Evolutionary conservation across 225 moss, liverwort and hornwort species (phyloP).

Genomic region (Ulota crispa): DNA sequence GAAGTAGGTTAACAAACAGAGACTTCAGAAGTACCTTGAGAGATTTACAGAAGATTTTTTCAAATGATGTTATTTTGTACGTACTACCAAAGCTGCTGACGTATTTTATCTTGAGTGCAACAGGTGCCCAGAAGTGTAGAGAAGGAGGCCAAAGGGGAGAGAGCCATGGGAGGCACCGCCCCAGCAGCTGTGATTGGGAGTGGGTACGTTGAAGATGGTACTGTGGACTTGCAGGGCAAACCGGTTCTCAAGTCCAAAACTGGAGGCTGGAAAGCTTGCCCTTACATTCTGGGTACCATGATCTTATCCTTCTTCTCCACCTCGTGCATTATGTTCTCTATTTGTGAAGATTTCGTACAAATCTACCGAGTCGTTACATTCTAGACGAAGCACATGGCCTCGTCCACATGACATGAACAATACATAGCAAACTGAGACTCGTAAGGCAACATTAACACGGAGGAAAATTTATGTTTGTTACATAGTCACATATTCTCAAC

Average conservation of each 20-base stretch:
- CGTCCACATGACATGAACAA: not conserved
- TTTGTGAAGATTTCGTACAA: not conserved
- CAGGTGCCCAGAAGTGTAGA: slow-evolving; percentile 19
- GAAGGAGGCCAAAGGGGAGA: slow-evolving; percentile 16
- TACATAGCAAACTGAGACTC: not conserved
- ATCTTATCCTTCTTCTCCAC: not conserved
- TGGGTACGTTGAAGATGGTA: slow-evolving; percentile 66
- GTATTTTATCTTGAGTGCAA: not conserved
- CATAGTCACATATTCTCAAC: too few relatives aligned
- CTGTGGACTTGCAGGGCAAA: slow-evolving; percentile 59
- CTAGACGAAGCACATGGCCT: too few relatives aligned
- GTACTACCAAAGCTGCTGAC: slow-evolving; percentile 8
- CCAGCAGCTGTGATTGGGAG: not conserved
- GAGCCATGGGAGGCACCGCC: not conserved
- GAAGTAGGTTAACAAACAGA: slow-evolving; percentile 23
- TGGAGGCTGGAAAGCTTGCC: slow-evolving; percentile 81
- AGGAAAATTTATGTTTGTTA: too few relatives aligned
- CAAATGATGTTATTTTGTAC: slow-evolving; percentile 1
- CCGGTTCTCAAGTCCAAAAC: slow-evolving; percentile 62
- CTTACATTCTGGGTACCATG: slow-evolving; percentile 70
- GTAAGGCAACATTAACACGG: not conserved
- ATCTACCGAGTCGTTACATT: not conserved
- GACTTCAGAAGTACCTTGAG: not conserved
- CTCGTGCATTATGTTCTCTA: not conserved
- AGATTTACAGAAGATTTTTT: not conserved